Conservation (phyloP, 2,329 filamentous ascomycete genomes). For the Sarocladiaceae sp. region DNA sequence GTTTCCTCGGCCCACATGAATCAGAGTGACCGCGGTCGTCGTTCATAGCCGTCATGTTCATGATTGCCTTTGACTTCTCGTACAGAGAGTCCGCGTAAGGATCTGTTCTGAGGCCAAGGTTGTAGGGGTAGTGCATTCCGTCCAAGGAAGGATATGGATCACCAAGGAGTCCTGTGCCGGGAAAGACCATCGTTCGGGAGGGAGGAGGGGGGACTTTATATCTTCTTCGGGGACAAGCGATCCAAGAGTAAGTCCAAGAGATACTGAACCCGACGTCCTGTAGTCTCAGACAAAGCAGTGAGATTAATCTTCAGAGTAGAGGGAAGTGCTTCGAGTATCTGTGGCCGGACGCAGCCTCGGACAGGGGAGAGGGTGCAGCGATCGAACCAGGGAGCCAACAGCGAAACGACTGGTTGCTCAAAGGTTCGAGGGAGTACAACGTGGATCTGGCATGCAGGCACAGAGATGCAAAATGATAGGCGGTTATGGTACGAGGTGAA, state of each 20-base stretch:
- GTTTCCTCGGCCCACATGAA: constrained; percentile 46
- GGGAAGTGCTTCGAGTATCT: neutral
- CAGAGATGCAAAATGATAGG: neutral
- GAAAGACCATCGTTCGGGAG: neutral
- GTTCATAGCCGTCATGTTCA: constrained; percentile 22
- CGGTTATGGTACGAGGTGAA: neutral
- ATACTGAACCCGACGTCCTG: neutral
- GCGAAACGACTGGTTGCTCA: neutral
- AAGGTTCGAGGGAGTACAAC: neutral
- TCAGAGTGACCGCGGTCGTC: constrained; percentile 26
- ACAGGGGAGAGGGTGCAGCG: neutral
- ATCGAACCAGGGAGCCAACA: neutral
- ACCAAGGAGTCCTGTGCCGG: neutral
- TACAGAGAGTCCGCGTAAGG: neutral
- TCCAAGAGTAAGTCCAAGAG: neutral
- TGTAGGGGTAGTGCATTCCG: neutral
- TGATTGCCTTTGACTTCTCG: constrained; percentile 17
- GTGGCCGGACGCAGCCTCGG: neutral
- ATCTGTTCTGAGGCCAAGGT: neutral
- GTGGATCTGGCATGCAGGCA: neutral
- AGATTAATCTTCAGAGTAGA: neutral
- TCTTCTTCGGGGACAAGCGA: neutral
- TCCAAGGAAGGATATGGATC: neutral
- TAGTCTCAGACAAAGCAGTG: neutral
- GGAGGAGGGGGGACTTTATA: neutral